These are phyloP conservation scores for Flaveria ramosissima DNA, from an alignment of 129 eudicot species.

Conservation along the genomic window DNA sequence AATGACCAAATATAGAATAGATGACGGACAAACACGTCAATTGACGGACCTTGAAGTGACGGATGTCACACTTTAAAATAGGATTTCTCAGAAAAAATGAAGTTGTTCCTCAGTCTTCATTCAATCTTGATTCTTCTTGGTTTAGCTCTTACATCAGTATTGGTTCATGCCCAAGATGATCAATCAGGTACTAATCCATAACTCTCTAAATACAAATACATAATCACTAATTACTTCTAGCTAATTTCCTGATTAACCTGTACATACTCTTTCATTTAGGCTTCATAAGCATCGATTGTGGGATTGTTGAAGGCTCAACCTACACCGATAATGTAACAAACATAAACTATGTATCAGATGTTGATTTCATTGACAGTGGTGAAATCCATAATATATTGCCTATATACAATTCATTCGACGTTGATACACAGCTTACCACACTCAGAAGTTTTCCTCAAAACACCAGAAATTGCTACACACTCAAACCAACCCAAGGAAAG, in stretches of 20 bases:
- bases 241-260: no score
- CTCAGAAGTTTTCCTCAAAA: constrained; percentile 62
- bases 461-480: constrained; percentile 55
- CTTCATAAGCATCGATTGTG: constrained; percentile 70
- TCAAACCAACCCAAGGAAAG: constrained; percentile 44
- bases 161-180: background rate
- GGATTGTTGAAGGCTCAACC: constrained; percentile 29
- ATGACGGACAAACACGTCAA: no score
- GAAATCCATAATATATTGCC: constrained; percentile 31
- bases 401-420: background rate
- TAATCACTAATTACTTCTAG: background rate
- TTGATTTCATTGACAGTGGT: constrained; percentile 43
- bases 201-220: background rate
- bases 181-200: background rate
- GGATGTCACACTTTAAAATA: no score
- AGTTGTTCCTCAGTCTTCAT: background rate
- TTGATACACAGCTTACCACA: constrained; percentile 22
- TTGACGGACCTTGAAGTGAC: no score
- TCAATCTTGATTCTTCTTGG: background rate
- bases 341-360: constrained; percentile 43
- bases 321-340: constrained; percentile 33
- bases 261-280: constrained; percentile 19
- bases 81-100: background rate
- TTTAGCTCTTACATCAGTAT: background rate
- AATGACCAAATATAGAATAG: no score